phyloP scores from a whole-genome alignment of 768 basidiomycete genomes.

The Phylloporus sp. region DNA sequence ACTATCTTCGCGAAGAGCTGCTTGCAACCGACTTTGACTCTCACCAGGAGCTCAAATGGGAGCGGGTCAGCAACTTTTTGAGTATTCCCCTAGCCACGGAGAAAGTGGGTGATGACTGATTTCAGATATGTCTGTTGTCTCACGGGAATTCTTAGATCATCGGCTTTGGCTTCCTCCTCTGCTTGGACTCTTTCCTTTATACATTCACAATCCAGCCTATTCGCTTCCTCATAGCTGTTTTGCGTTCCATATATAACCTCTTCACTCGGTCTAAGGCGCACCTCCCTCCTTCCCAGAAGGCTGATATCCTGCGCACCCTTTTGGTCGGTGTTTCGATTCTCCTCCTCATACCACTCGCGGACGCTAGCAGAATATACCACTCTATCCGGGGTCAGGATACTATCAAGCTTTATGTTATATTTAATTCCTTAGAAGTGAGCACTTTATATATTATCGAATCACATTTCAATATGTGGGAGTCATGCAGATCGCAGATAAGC shows the following conservation, averaged over 20 bases:
- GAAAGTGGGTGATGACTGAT: slow-evolving; percentile 53
- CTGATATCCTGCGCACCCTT: slow-evolving; percentile 81
- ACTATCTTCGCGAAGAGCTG: slow-evolving; percentile 85
- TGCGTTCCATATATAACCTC: slow-evolving; percentile 50
- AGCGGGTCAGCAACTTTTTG: slow-evolving; percentile 93
- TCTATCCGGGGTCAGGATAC: slow-evolving; percentile 97
- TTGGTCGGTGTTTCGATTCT: slow-evolving; percentile 71
- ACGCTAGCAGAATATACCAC: slow-evolving; percentile 97
- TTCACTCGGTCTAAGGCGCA: slow-evolving; percentile 48
- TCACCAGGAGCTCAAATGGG: slow-evolving; percentile 92
- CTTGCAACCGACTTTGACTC: slow-evolving; percentile 92
- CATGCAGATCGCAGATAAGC: slow-evolving; percentile 82
- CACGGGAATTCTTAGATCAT: slow-evolving; percentile 57
- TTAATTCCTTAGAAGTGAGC: slow-evolving; percentile 93
- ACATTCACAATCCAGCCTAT: slow-evolving; percentile 98
- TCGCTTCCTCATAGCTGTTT: slow-evolving; percentile 65
- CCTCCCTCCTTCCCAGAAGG: slow-evolving; percentile 85
- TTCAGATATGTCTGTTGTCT: neutral
- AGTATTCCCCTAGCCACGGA: slow-evolving; percentile 90
- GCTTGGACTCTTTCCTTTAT: slow-evolving; percentile 95
- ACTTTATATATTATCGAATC: neutral
- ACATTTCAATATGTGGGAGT: neutral
- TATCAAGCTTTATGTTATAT: slow-evolving; percentile 98
- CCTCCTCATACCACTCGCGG: slow-evolving; percentile 78
- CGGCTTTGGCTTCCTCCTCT: slow-evolving; percentile 87